Evolutionary conservation across 2,329 filamentous ascomycete genomes (phyloP), one percentile per base, ranked within the genome.

Genomic region (Trichoderma hamatum): DNA sequence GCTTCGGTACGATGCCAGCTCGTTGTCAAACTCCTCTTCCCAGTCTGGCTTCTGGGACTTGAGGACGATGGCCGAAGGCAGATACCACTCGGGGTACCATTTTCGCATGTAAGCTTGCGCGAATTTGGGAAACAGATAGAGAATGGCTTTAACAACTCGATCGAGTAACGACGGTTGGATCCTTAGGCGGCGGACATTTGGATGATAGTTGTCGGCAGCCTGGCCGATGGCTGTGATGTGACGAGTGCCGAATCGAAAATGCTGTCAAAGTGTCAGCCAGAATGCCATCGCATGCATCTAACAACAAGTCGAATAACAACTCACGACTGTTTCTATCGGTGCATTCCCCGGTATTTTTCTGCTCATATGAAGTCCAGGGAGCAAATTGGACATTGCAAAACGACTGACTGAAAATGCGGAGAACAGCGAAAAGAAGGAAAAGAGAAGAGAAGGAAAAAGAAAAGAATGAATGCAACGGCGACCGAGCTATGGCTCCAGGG

Each of bases 21-120:
- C 73, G n/a, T 68, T 69, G 28, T 73, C 70, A 49, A 76, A 76
- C 49, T 76, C 75, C n/a, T 73, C 70, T 21, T 76, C 74, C 75
- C 73, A 76, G 36, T 70, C 71, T 36, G 68, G 39, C 59, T 74
- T 75, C 58, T 73, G 58, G 55, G 62, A 70, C 66, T 73, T 75
- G 13, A 74, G 30, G 43, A 74, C 72, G 32, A 72, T 70, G n/a
- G 58, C 52, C 11, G 70, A 19, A 9, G 72, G 72, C 21, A 74
- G 46, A 34, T 11, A 51, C 68, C 67, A 74, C 56, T 72, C 64
- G n/a, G 72, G 70, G 58, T 72, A 72, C 46, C 39, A 59, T 39
- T 28, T 19, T 10, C 60, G 32, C 52, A 72, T 21, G 51, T 66
- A 68, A 46, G 58, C 60, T 58, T 68, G 59, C 39, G 56, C 62